Evolutionary conservation across 805 yeast genomes (phyloP), one percentile per base, ranked within the genome.

Genomic region (Cyberlindnera xishuangbannaensis): DNA sequence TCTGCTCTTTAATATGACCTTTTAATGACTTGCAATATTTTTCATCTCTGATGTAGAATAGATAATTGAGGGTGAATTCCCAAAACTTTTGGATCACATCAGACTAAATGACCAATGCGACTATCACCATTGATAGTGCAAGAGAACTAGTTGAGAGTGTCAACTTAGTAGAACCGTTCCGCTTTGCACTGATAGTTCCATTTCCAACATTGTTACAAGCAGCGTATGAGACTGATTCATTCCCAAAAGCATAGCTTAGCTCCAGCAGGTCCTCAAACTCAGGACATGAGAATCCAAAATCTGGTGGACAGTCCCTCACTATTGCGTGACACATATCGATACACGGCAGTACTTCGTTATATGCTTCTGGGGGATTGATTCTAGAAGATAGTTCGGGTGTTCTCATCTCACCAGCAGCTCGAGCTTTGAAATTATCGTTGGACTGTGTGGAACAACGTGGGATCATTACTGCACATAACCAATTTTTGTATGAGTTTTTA

Each of bases 391-490:
- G 66, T 41, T 70, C 73, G 5, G 61, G 59, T 46, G 72, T 83
- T 41, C 98, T 67, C 9, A 83, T 78, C 5, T 63, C 55, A 12
- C 67, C 67, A 5, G 61, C 61, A 4, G 59, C 55, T 21, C 94
- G 64, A 18, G 46, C 37, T 15, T 57, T 54, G 52, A 70, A 78
- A 6, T 71, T 72, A 0, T 66, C 46, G 7, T 59, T 40, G 6
- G 70, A 52, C 11, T 53, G 43, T 11, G 81, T 76, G 2, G 84
- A 67, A 48, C 98, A 90, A 19, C 97, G 64, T 0, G 97, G 97
- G 6, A 90, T 83, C 0, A 86, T 66, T 4, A 86, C 85, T 0
- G 94, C 69, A 59, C 98, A 90, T 14, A 92, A 67, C 98, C 98
- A 90, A 47, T 78, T 68, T 47, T 74, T 76, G 55, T 90, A 90